Evolutionary conservation across 1,139 yeast species (phyloP).

Genomic region (Suhomyces maxii): DNA sequence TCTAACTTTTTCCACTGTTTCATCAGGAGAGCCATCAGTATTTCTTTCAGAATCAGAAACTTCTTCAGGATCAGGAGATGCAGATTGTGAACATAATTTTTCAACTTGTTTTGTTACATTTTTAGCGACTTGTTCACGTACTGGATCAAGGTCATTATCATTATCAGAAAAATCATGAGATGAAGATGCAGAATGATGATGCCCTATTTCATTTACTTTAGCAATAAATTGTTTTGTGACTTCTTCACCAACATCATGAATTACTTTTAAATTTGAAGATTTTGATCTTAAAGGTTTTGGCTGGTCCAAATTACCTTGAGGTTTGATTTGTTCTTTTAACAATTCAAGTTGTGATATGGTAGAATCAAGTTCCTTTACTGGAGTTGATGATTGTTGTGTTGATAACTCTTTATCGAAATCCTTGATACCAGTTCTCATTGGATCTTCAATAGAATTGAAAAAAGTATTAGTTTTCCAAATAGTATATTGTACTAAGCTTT

Average conservation of each 20-base stretch:
- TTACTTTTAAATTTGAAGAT: constrained; percentile 18
- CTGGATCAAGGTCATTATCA: constrained; percentile 20
- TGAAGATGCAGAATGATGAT: constrained; percentile 12
- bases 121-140: constrained; percentile 23
- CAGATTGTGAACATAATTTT: constrained; percentile 18
- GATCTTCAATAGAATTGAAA: constrained; percentile 6
- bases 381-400: neutral
- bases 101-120: constrained; percentile 25
- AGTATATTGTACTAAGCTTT: constrained; percentile 63
- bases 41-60: constrained; percentile 9
- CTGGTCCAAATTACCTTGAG: constrained; percentile 1
- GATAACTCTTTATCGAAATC: constrained; percentile 2
- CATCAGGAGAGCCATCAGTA: constrained; percentile 9
- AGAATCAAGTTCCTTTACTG: constrained; percentile 5
- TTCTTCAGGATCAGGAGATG: constrained; percentile 12
- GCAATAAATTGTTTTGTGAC: constrained; percentile 26
- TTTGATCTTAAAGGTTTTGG: constrained; percentile 4
- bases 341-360: constrained; percentile 8
- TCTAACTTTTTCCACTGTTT: constrained; percentile 18
- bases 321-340: constrained; percentile 9
- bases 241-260: constrained; percentile 26
- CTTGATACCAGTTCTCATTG: constrained; percentile 7
- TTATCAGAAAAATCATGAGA: constrained; percentile 15
- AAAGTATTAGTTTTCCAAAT: constrained; percentile 43
- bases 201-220: constrained; percentile 24